A percentile compares a stretch with the other conserved stretches of the same genome.
phyloP scores from a whole-genome alignment of 176 grass and related monocot genomes.

The Leersia perrieri region DNA sequence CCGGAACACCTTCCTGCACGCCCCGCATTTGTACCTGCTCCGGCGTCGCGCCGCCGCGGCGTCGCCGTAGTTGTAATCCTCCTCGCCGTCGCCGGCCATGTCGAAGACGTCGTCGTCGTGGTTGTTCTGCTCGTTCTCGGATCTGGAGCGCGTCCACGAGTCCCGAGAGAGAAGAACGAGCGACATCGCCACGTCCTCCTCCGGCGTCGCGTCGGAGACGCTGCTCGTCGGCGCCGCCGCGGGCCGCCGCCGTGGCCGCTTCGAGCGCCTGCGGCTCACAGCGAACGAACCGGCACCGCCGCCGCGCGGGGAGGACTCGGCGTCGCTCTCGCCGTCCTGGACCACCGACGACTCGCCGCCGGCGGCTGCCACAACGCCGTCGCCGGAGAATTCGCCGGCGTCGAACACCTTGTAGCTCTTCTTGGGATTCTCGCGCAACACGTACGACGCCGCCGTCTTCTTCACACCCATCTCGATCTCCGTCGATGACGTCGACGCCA shows the following conservation, averaged over 20 bases:
- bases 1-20: conserved; percentile 75
- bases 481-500: conserved; percentile 46
- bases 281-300: conserved; percentile 5
- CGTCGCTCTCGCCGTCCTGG: conserved; percentile 80
- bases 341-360: conserved; percentile 47
- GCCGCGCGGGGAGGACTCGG: conserved; percentile 50
- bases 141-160: conserved; percentile 50
- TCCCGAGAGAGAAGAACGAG: conserved; percentile 91
- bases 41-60: conserved; percentile 1
- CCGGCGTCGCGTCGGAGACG: conserved; percentile 62
- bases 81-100: conserved; percentile 11
- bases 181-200: conserved; percentile 78
- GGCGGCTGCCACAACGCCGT: neutral
- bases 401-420: conserved; percentile 46
- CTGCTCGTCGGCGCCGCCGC: conserved; percentile 43
- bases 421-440: conserved; percentile 52
- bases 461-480: conserved; percentile 36
- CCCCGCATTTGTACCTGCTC: conserved; percentile 58
- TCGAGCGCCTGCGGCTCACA: conserved; percentile 56
- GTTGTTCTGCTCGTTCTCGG: conserved; percentile 33
- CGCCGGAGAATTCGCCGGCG: conserved; percentile 40
- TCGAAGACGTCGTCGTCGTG: neutral
- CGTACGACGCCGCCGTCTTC: conserved; percentile 19
- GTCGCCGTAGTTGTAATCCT: neutral
- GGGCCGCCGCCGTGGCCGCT: conserved; percentile 35